Base-by-base conservation (phyloP, 441 rosid genomes). In the Arabidopsis lyrata region DNA sequence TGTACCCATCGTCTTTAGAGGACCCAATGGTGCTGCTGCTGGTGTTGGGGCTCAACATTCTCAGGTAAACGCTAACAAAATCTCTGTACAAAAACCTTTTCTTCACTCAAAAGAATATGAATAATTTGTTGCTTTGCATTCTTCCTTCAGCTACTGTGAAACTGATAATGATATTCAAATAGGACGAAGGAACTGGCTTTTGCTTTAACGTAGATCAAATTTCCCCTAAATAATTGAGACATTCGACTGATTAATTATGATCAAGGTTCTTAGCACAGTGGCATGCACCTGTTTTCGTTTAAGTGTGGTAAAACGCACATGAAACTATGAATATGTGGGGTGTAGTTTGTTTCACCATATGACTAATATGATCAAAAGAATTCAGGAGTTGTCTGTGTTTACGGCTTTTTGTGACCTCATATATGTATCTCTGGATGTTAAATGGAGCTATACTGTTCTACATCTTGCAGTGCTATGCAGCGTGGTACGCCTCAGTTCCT, bases 1-100 rank as follows among this genome's bases (percentile, higher is more conserved):
- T 24, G 97, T 90, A 57, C 97, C 97, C 52, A 88, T 92, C 57
- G 97, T 91, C 75, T 94, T 94, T 77, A 84, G 97, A 79, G 98
- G 98, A 69, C 97, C 99, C 52, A 95, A 95, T 84, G 99, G 99
- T 66, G 94, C 97, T 47, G 99, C 99, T 63, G 97, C 97, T 65
- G 99, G 97, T 83, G 97, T 95, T 66, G 99, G 90, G 68, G 97
- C 97, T 58, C 97, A 92, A 66, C 95, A 93, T 81, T 76, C 81
- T 58, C 81, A 74, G 80, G 84, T 78, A 70, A 48, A 60, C 13
- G 60, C 63, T 32, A 5, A 66, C 34, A 2, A 18, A 49, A 63
- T 45, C 53, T 50, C 1, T 56, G 42, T 49, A 14, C 54, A 62
- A 45, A 52, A 62, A 8, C 65, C 8, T 18, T 18, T 61, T 48